Evolutionary conservation across 2,329 filamentous ascomycete species (phyloP), one percentile per base, ranked within the genome.

Genomic region (Daldinia sp.): DNA sequence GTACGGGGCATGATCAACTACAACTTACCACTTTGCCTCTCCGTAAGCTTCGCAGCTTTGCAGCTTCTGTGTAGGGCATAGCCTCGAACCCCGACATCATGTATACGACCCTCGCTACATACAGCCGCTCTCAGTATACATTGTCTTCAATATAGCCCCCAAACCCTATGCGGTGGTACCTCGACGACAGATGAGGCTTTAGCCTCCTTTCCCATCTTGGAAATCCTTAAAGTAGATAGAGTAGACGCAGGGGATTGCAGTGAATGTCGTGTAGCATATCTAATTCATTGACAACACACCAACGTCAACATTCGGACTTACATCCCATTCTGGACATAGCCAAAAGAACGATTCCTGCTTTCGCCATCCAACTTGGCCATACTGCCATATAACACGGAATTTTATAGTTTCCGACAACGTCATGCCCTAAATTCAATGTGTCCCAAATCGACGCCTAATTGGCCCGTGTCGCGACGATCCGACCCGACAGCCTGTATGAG

Each of bases 371-470:
- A n/a, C 9, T 50, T 49, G 21, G 47, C 37, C 29, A 21, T 54
- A 17, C 27, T 15, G 27, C 9, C 47, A 57, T 56, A 63, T 63
- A 60, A 58, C 45, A 61, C 45, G 11, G 21, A 6, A 29, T 34
- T n/a, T 49, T 64, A 64, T 66, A 66, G 60, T 61, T 52, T 37
- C 32, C 5, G 21, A 19, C 23, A 55, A 56, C 64, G 57, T 61
- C 64, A 66, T 61, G 32, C 32, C 25, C 25, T 45, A 49, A 34
- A 54, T 41, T 34, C 41, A 53, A 58, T 37, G 9, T 30, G 6
- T 10, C 10, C 35, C 15, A 35, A 35, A n/a, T 35, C 9, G 35
- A 39, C 29, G 58, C 32, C 32, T 52, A 45, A 63, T 64, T 67
- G 61, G 57, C 39, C 64, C 47, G 53, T 29, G 35, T 53, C 35